phyloP scores from a whole-genome alignment of 164 flowering plant genomes.

The Vitis amurensis region DNA sequence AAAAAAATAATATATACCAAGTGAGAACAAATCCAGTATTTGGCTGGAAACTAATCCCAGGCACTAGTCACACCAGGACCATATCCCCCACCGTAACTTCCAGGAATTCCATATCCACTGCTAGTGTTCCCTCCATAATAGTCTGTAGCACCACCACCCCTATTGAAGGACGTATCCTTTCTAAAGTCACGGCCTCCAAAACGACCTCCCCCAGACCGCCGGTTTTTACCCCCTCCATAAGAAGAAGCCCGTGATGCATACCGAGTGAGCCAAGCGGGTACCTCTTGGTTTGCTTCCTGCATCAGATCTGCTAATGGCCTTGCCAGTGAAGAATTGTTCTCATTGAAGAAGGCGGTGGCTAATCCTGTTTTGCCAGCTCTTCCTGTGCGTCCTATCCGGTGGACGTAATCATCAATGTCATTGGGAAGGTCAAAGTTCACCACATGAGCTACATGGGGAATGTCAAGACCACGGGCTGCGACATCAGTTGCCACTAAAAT shows the following conservation, averaged over 20 bases:
- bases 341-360: slow-evolving; percentile 81
- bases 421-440: slow-evolving; percentile 81
- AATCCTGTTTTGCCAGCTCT: slow-evolving; percentile 67
- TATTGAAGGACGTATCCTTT: slow-evolving; percentile 31
- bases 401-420: slow-evolving; percentile 80
- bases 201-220: slow-evolving; percentile 52
- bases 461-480: slow-evolving; percentile 84
- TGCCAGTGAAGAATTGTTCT: slow-evolving; percentile 54
- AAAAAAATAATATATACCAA: slow-evolving; percentile 11
- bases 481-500: slow-evolving; percentile 81
- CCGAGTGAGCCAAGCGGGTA: slow-evolving; percentile 65
- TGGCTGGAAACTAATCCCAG: slow-evolving; percentile 46
- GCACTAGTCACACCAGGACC: slow-evolving; percentile 51
- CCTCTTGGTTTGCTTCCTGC: slow-evolving; percentile 79
- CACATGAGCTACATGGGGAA: slow-evolving; percentile 78
- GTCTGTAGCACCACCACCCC: slow-evolving; percentile 33
- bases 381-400: slow-evolving; percentile 74
- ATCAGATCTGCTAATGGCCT: slow-evolving; percentile 58
- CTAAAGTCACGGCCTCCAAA: slow-evolving; percentile 68
- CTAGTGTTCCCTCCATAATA: slow-evolving; percentile 32
- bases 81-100: slow-evolving; percentile 42
- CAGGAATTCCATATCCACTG: slow-evolving; percentile 37
- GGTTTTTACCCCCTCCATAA: slow-evolving; percentile 50
- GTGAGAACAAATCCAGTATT: slow-evolving; percentile 1
- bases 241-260: slow-evolving; percentile 55